A percentile compares a stretch with the other conserved stretches of the same genome.
These are phyloP conservation scores for Moniliophthora roreri DNA, from an alignment of 1,284 basidiomycete species.

Conservation along the genomic window DNA sequence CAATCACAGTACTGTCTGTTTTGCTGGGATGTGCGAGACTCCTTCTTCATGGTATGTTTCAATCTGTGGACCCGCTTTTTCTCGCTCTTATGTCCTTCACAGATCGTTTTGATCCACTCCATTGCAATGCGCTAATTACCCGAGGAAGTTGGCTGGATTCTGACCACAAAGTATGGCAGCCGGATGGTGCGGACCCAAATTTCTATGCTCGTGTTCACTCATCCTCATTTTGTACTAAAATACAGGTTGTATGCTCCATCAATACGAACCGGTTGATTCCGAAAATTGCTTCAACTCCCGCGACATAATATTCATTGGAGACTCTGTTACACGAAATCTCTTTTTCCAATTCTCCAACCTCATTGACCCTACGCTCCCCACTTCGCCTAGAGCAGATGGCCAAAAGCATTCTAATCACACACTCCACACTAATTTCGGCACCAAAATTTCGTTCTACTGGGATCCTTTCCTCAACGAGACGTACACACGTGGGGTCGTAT, in stretches of 20 bases:
- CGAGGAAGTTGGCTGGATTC: conserved; percentile 80
- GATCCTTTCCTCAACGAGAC: conserved; percentile 80
- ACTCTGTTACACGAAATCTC: conserved; percentile 78
- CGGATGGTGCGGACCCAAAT: conserved; percentile 70
- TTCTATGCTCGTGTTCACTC: no score
- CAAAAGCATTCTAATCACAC: conserved; percentile 70
- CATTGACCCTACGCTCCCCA: conserved; percentile 57
- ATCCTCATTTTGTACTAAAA: no score
- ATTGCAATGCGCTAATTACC: conserved; percentile 70
- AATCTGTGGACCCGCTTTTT: not conserved
- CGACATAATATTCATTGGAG: conserved; percentile 78
- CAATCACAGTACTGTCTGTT: conserved; percentile 31
- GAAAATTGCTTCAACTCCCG: conserved; percentile 51
- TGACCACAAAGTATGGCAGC: conserved; percentile 75
- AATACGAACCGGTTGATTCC: conserved; percentile 57
- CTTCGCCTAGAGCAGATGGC: conserved; percentile 51
- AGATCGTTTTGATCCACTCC: conserved; percentile 74
- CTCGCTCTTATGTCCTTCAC: not conserved
- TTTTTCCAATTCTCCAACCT: conserved; percentile 74
- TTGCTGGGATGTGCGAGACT: conserved; percentile 45
- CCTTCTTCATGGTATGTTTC: conserved; percentile 47
- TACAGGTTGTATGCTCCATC: conserved; percentile 76
- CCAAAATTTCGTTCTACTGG: conserved; percentile 73
- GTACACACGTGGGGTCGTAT: conserved; percentile 41
- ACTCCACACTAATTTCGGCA: conserved; percentile 42